Percentiles rank a stretch among this genome's conserved stretches.
Evolutionary conservation across 306 rosid genomes (phyloP).

Genomic region (Boehmeria nivea): DNA sequence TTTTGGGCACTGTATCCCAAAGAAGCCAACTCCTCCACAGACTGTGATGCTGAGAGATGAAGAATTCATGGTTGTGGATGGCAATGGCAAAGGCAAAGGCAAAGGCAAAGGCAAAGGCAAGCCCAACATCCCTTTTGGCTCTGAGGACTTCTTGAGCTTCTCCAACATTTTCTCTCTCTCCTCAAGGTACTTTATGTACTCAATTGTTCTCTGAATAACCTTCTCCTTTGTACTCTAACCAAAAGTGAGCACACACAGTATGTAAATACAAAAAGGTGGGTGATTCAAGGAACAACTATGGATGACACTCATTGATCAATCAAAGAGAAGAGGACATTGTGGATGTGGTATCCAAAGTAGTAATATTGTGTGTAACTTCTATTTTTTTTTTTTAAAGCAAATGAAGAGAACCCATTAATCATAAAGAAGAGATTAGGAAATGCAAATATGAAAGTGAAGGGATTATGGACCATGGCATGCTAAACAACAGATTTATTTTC

Average conservation of each 20-base stretch:
- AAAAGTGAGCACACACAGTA: not conserved
- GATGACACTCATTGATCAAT: too few relatives aligned
- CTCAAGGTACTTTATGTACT: conserved; percentile 19
- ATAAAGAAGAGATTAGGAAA: too few relatives aligned
- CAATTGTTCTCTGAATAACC: conserved; percentile 10
- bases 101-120: not conserved
- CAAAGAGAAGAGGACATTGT: too few relatives aligned
- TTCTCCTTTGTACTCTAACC: conserved; percentile 21
- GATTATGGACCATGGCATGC: too few relatives aligned
- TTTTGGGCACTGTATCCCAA: conserved; percentile 5
- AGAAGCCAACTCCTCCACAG: conserved; percentile 20
- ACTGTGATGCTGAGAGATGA: conserved; percentile 11
- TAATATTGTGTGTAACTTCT: too few relatives aligned
- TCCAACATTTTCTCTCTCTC: conserved; percentile 18
- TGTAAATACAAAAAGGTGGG: not conserved
- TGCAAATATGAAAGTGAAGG: too few relatives aligned
- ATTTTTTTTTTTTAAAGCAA: too few relatives aligned
- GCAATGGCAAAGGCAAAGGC: not conserved
- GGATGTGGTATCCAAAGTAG: too few relatives aligned
- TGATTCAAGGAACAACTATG: too few relatives aligned
- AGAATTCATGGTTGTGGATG: conserved; percentile 4
- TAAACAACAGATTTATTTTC: too few relatives aligned
- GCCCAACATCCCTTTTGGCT: not conserved
- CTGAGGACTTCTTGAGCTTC: conserved; percentile 4
- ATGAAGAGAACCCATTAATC: too few relatives aligned